These are phyloP conservation scores for Cordyceps pruinosa DNA, from an alignment of 2,329 filamentous ascomycete genomes.

Conservation along the genomic window DNA sequence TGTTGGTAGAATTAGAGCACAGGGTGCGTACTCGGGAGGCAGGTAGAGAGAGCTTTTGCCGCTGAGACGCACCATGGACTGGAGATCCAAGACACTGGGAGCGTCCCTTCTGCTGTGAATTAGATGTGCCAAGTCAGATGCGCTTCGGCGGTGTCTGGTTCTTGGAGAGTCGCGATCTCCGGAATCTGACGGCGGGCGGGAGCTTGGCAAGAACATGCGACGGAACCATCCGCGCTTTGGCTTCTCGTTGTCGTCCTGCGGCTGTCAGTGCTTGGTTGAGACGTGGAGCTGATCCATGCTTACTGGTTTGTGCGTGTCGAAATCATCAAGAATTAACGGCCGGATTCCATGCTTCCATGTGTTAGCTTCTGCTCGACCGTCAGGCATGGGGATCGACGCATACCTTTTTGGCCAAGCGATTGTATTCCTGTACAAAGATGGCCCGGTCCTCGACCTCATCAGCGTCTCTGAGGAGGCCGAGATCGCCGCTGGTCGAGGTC, in stretches of 20 bases:
- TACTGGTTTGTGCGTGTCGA: slow-evolving; percentile 25
- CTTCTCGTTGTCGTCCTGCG: slow-evolving; percentile 2
- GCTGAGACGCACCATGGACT: slow-evolving; percentile 54
- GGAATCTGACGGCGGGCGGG: slow-evolving; percentile 12
- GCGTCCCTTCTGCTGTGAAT: slow-evolving; percentile 36
- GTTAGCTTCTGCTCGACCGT: background rate
- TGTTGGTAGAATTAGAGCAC: slow-evolving; percentile 53
- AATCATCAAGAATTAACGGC: slow-evolving; percentile 30
- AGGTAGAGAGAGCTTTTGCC: slow-evolving; percentile 57
- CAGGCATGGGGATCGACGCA: background rate
- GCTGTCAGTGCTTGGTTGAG: background rate
- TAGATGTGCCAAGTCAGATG: slow-evolving; percentile 47
- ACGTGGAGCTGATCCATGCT: too few relatives aligned
- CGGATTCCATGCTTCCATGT: slow-evolving; percentile 45
- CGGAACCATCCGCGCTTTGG: slow-evolving; percentile 31
- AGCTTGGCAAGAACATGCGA: slow-evolving; percentile 28
- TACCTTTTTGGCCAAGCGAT: slow-evolving; percentile 53
- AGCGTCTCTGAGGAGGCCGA: slow-evolving; percentile 38
- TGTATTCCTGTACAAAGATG: slow-evolving; percentile 51
- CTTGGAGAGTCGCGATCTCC: slow-evolving; percentile 13
- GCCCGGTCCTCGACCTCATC: slow-evolving; percentile 44
- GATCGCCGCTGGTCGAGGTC: slow-evolving; percentile 49
- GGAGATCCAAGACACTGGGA: slow-evolving; percentile 44
- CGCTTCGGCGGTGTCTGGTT: slow-evolving; percentile 41
- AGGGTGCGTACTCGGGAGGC: slow-evolving; percentile 50